phyloP scores from a whole-genome alignment of 192 early-diverging fungal species.

The Geranomyces variabilis region DNA sequence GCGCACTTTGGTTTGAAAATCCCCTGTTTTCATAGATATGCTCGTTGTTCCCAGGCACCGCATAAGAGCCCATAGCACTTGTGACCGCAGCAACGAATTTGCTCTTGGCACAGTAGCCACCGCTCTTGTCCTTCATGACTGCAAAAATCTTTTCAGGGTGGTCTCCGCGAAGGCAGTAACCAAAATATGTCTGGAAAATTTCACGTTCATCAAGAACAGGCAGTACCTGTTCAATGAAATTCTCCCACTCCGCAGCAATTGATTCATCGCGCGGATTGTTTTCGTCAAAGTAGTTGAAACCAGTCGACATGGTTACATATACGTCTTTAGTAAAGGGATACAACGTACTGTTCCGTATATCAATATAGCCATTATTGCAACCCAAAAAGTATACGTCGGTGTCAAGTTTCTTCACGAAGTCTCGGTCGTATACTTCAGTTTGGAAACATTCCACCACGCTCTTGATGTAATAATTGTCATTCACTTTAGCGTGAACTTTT shows the following conservation, averaged over 20 bases:
- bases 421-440: constrained; percentile 16
- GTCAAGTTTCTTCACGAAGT: constrained; percentile 12
- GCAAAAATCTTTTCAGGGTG: constrained; percentile 29
- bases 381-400: constrained; percentile 6
- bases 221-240: constrained; percentile 14
- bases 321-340: constrained; percentile 10
- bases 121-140: constrained; percentile 23
- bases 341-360: too few relatives aligned
- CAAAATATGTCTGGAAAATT: constrained; percentile 14
- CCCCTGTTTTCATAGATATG: constrained; percentile 16
- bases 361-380: constrained; percentile 7
- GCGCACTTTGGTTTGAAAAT: constrained; percentile 7
- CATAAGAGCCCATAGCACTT: constrained; percentile 16
- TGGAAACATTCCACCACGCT: constrained; percentile 15
- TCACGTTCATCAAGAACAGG: constrained; percentile 14
- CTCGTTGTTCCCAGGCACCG: neutral
- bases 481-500: constrained; percentile 15
- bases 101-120: constrained; percentile 17
- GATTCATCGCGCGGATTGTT: neutral
- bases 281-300: constrained; percentile 19
- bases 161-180: constrained; percentile 25
- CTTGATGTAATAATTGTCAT: too few relatives aligned
- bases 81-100: constrained; percentile 10
- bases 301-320: constrained; percentile 13
- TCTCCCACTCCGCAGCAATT: neutral